Conservation (phyloP, 345 rosid genomes). For the Gossypium raimondii region DNA sequence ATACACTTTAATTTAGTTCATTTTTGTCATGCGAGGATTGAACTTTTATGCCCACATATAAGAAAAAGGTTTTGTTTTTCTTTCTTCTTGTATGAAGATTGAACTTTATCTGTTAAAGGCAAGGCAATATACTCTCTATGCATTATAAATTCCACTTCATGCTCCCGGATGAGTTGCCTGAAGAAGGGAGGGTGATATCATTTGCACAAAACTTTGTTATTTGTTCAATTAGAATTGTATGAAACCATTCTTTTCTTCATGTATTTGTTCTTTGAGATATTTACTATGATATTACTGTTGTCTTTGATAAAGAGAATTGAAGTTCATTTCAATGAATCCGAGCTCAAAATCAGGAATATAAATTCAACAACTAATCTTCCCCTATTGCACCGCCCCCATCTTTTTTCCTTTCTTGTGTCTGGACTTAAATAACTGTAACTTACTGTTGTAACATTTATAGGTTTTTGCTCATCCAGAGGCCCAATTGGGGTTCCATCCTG, state of each 20-base stretch:
- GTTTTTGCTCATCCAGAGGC: conserved; percentile 72
- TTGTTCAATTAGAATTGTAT: neutral
- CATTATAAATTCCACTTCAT: neutral
- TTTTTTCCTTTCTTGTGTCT: neutral
- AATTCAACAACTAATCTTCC: neutral
- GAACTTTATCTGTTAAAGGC: too few species aligned
- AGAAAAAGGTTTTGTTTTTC: neutral
- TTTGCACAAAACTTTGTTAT: neutral
- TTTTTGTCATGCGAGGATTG: neutral
- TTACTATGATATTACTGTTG: neutral
- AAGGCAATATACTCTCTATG: neutral
- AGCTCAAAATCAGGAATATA: neutral
- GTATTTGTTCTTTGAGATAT: neutral
- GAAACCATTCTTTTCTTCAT: neutral
- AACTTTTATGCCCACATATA: neutral
- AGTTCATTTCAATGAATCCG: neutral
- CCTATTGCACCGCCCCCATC: neutral
- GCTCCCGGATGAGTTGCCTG: neutral
- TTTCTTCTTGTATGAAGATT: neutral
- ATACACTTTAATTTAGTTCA: neutral
- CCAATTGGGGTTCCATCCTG: conserved; percentile 86
- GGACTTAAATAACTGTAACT: neutral
- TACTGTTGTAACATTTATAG: conserved; percentile 31
- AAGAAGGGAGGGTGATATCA: neutral
- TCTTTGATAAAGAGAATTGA: neutral